Percentiles rank a stretch among this genome's conserved stretches.
phyloP scores from a whole-genome alignment of 768 basidiomycete species.

The Chiua virens region DNA sequence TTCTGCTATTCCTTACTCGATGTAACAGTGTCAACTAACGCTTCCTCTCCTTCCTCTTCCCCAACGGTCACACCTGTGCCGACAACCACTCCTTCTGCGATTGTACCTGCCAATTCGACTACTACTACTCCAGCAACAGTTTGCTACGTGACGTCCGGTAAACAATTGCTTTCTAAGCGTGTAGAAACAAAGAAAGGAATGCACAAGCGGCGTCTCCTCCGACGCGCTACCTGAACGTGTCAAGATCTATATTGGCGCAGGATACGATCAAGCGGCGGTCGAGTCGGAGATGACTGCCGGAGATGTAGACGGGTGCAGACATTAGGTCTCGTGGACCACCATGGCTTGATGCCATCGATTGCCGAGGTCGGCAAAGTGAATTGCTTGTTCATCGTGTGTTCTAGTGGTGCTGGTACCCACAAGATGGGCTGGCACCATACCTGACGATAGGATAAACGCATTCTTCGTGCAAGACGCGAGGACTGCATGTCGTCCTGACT shows the following conservation, averaged over 20 bases:
- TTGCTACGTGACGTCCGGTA: constrained; percentile 19
- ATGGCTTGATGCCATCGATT: constrained; percentile 5
- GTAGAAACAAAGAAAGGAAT: constrained; percentile 5
- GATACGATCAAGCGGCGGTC: neutral
- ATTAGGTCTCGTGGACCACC: neutral
- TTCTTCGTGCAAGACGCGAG: constrained; percentile 12
- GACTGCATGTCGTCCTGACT: neutral
- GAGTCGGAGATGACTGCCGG: neutral
- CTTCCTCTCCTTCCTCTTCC: constrained; percentile 14
- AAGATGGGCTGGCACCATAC: constrained; percentile 1
- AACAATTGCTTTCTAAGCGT: constrained; percentile 17
- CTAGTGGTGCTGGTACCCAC: constrained; percentile 11
- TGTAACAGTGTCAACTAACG: constrained; percentile 26
- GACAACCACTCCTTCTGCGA: constrained; percentile 6
- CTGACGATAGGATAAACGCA: neutral
- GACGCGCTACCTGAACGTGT: constrained; percentile 8
- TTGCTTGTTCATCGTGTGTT: neutral
- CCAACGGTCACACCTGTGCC: neutral
- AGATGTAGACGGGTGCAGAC: neutral
- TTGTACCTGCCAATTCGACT: constrained; percentile 2
- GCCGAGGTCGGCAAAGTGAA: too few relatives aligned
- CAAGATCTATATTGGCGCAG: neutral
- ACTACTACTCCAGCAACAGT: constrained; percentile 3
- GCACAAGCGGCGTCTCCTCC: constrained; percentile 27
- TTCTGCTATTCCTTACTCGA: constrained; percentile 17